phyloP scores from a whole-genome alignment of 2,329 filamentous ascomycete genomes.

The Neopestalotiopsis sp. region DNA sequence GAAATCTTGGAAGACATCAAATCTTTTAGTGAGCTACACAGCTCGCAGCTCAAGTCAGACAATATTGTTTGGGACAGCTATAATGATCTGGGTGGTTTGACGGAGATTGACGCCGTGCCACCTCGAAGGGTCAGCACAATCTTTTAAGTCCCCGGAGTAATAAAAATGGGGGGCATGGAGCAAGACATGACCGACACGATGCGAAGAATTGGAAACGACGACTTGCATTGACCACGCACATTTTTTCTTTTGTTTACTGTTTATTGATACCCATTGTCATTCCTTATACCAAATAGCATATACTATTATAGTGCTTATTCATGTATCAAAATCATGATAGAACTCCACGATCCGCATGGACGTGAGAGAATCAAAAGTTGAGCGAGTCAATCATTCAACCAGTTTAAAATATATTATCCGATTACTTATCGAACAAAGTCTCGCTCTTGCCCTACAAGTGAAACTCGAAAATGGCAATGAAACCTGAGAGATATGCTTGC shows the following conservation, averaged over 20 bases:
- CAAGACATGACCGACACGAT: neutral
- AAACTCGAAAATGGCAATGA: neutral
- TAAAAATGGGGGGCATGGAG: neutral
- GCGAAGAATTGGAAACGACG: neutral
- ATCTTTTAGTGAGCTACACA: conserved; percentile 15
- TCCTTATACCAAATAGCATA: neutral
- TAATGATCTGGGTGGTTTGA: conserved; percentile 50
- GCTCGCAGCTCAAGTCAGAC: conserved; percentile 22
- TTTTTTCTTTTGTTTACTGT: neutral
- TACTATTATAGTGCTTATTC: neutral
- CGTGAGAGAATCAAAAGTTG: neutral
- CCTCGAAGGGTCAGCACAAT: conserved; percentile 5
- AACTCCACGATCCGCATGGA: neutral
- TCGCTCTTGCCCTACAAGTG: neutral
- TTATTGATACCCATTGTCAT: conserved; percentile 13
- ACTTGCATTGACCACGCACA: neutral
- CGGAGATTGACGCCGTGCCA: conserved; percentile 27
- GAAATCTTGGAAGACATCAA: conserved; percentile 19
- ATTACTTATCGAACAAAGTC: neutral
- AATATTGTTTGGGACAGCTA: conserved; percentile 52
- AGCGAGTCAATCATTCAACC: neutral
- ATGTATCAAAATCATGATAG: neutral
- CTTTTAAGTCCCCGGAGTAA: neutral
- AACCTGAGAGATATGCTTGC: neutral
- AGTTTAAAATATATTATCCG: neutral